A percentile compares a stretch with the other conserved stretches of the same genome.
Conservation (phyloP, 2,329 filamentous ascomycete species). For the Colletotrichum sp. region DNA sequence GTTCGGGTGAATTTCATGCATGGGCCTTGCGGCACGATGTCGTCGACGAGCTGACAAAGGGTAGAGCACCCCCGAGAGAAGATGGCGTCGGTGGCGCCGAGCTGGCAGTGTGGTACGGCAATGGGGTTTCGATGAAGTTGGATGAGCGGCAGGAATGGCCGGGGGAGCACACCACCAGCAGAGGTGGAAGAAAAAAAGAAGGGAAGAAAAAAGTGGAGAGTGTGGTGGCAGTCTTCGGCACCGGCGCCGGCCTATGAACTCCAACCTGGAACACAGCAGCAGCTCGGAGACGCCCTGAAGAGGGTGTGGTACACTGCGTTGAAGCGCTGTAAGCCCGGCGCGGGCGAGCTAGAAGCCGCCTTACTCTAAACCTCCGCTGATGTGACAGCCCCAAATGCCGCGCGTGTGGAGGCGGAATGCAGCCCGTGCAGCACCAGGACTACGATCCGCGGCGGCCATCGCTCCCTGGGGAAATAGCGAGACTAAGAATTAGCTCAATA, state of each 20-base stretch:
- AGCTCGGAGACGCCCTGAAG: not conserved
- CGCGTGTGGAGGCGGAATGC: not conserved
- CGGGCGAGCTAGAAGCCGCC: not conserved
- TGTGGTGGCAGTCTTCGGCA: not conserved
- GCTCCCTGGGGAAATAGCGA: not conserved
- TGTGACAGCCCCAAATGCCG: not conserved
- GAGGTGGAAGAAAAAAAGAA: not conserved
- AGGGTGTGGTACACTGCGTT: not conserved
- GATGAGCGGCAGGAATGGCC: not conserved
- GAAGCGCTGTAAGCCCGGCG: not conserved
- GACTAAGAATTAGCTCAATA: not conserved
- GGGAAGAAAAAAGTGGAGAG: not conserved
- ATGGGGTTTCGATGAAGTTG: not conserved
- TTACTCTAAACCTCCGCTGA: not conserved
- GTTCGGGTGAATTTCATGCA: not conserved
- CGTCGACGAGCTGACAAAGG: not conserved
- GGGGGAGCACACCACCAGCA: not conserved
- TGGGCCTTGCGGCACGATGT: not conserved
- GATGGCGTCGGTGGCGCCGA: conserved; percentile 4
- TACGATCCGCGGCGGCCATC: not conserved
- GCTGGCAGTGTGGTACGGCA: not conserved
- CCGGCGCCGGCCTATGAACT: not conserved
- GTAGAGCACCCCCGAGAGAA: not conserved
- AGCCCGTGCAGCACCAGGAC: not conserved
- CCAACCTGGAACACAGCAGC: not conserved